These are phyloP conservation scores for Arachis hypogaea DNA, from an alignment of 306 rosid genomes.

Conservation along the genomic window DNA sequence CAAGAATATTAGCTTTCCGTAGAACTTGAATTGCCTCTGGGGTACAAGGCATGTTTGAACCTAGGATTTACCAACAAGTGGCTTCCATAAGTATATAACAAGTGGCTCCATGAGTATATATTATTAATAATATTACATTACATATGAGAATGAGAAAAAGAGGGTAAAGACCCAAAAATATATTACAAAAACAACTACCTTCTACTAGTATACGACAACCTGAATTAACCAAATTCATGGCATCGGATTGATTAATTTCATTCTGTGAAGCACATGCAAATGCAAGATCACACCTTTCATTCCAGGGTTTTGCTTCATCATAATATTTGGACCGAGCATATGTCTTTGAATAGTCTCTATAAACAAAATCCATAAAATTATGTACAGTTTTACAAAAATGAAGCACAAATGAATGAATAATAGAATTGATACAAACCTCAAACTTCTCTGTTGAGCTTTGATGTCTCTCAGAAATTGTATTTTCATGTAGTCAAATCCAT, in stretches of 20 bases:
- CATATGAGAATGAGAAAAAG: background rate
- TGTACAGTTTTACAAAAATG: conserved; percentile 25
- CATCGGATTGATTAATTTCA: conserved; percentile 92
- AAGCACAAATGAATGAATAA: conserved; percentile 23
- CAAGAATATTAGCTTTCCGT: conserved; percentile 83
- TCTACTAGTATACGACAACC: conserved; percentile 91
- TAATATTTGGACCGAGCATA: conserved; percentile 96
- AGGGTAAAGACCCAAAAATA: conserved; percentile 20
- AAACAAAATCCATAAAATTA: conserved; percentile 41
- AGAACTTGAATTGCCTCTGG: conserved; percentile 88
- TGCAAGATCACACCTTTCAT: conserved; percentile 89
- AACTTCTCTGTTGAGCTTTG: conserved; percentile 91
- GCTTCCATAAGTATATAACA: conserved; percentile 30
- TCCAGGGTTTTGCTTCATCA: conserved; percentile 97
- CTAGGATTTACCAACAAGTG: conserved; percentile 45
- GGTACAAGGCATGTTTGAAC: conserved; percentile 96
- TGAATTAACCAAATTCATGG: conserved; percentile 83
- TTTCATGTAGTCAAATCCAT: conserved; percentile 94
- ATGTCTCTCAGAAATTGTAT: conserved; percentile 86
- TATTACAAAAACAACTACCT: conserved; percentile 58
- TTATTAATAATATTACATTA: no score
- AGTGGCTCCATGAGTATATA: conserved; percentile 30
- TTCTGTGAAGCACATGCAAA: conserved; percentile 98
- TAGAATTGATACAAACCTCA: conserved; percentile 60
- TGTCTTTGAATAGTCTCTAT: conserved; percentile 96